Evolutionary conservation across 352 stramenopile genomes (phyloP), one percentile per base, ranked within the genome.

Genomic region (Albugo laibachii): DNA sequence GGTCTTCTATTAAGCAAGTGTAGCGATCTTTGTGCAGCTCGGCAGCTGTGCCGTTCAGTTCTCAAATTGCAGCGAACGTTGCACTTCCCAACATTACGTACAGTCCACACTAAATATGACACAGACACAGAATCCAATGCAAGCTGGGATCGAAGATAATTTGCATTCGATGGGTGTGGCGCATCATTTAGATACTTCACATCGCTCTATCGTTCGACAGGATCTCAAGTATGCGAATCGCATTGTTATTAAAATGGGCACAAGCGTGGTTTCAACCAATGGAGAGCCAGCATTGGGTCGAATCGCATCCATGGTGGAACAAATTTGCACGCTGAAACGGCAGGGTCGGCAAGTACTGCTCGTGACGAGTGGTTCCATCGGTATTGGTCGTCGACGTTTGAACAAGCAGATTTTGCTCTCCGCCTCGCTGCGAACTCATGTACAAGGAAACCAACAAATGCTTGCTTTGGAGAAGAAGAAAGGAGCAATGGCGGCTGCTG

Each of bases 201-300:
- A 31, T 31, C 24, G 24, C 24, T 31, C 24, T 31, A 31, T 31
- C 24, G 24, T 43, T 24, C 53, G 53, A 13, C 14, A 55, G 34
- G 74, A 87, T 49, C 69, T 91, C 38, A 62, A 84, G 50, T 66
- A 87, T 54, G 72, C 75, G 12, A 70, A 67, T 41, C 83, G 85
- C 50, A 92, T 98, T 41, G 83, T 96, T 34, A 73, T 98, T 51
- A 98, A 98, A 54, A 94, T 94, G 61, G 92, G 92, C 20, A 98
- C 92, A 11, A 95, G 80, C 45, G 86, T 97, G 18, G 89, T 98
- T 41, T 92, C 84, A 16, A 96, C 92, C 45, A 83, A 86, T 54
- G 89, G 89, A 45, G 79, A 92, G 56, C 85, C 84, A 11, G 93
- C 84, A 42, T 66, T 97, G 8, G 91, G 84, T 11, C 74, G 80